A percentile compares a stretch with the other conserved stretches of the same genome.
Evolutionary conservation across 805 yeast species (phyloP).

Genomic region (Metschnikowia amazonensis): DNA sequence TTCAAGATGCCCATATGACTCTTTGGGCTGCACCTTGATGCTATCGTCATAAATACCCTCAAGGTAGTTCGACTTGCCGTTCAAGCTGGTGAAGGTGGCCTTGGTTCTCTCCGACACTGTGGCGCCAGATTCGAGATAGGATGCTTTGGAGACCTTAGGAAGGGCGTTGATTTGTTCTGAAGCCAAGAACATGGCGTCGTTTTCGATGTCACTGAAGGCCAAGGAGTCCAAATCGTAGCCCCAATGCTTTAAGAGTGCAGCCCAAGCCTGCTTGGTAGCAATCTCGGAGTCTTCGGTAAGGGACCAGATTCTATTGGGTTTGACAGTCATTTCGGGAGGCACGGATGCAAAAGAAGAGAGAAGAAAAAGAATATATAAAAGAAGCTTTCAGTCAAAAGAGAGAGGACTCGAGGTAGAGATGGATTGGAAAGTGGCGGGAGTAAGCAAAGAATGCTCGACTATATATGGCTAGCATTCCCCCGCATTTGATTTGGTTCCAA

Average conservation of each 20-base stretch:
- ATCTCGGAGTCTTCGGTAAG: constrained; percentile 53
- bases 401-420: background rate
- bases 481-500: background rate
- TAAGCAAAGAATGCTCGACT: background rate
- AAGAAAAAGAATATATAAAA: background rate
- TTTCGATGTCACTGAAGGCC: constrained; percentile 13
- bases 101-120: constrained; percentile 11
- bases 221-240: constrained; percentile 18
- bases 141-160: constrained; percentile 11
- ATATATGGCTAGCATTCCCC: constrained; percentile 1
- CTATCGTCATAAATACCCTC: constrained; percentile 12
- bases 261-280: constrained; percentile 68
- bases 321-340: constrained; percentile 7
- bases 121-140: constrained; percentile 11
- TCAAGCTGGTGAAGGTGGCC: constrained; percentile 8
- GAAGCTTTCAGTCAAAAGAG: background rate
- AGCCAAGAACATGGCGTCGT: constrained; percentile 9
- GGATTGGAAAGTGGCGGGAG: background rate
- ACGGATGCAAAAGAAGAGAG: background rate
- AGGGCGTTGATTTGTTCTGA: constrained; percentile 14
- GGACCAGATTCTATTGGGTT: constrained; percentile 19
- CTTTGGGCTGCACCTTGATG: constrained; percentile 8
- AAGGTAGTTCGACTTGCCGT: constrained; percentile 10
- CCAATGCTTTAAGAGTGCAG: constrained; percentile 48
- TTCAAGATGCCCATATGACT: constrained; percentile 8